Evolutionary conservation across 106 monocot species (phyloP), one percentile per base, ranked within the genome.

Genomic region (Acorus gramineus): DNA sequence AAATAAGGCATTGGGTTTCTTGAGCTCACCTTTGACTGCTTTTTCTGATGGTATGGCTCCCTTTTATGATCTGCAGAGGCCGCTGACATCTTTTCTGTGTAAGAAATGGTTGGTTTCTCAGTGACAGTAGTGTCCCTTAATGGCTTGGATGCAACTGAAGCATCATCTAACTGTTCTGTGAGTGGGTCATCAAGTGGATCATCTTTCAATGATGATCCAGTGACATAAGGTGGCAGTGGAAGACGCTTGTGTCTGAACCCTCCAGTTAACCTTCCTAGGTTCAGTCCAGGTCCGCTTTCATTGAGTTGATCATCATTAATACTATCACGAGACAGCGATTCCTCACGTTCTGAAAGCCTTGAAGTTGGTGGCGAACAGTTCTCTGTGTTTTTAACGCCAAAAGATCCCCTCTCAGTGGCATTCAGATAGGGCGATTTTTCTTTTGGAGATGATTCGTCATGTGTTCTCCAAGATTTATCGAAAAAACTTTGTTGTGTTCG

Each of bases 211-310:
- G 28, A 28, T 28, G 69, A 69, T 42, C 65, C 67, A 44, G n/a
- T 65, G 53, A 55, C 53, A 73, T 81, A 84, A 50, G 74, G 82
- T 42, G 84, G 69, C 47, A 6, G 69, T 50, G 7, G 66, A 49
- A 71, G 68, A 66, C 65, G 71, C 68, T 62, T 73, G 46, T 81
- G 78, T 76, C 60, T 89, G 4, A 89, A 46, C 47, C 89, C 89
- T 71, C 84, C 81, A 42, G 68, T 84, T 79, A 85, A 66, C 59
- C 62, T 81, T 57, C 76, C 81, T 71, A 79, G 74, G 50, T 73
- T 77, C 61, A 85, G 63, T 6, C 69, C 68, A 4, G n/a, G 48
- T 2, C 14, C 53, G 12, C 49, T 53, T 63, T 72, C 71, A 70
- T 61, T 3, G 28, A 28, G 28, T 28, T 28, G 28, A 28, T 28